Evolutionary conservation across 768 basidiomycete species (phyloP), one percentile per base, ranked within the genome.

Genomic region (Termitomyces sp.): DNA sequence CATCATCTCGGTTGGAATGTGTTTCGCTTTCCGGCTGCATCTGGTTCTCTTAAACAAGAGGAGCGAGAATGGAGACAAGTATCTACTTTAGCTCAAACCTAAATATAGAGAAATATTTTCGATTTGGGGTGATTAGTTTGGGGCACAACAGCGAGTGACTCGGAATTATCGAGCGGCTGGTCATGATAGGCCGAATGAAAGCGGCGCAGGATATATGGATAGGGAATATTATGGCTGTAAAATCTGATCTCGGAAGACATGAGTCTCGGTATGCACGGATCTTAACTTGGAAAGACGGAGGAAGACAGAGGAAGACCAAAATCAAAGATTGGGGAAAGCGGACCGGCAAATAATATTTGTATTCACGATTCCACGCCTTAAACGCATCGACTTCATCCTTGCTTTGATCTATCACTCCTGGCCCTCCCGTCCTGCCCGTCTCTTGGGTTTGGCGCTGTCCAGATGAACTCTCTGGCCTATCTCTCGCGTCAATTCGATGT

Each of bases 401-500:
- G 56, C 42, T 54, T 40, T 57, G 52, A 61, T 59, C 60, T 37
- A 40, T 33, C 48, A 56, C 56, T 53, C 37, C 49, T 47, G 40
- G 28, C 46, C 30, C 23, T 38, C 17, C 37, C 14, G 21, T 50
- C 50, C 50, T 50, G n/a, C 26, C 49, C 31, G 15, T 54, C 28
- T 47, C 49, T 53, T 44, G 43, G 40, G 40, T 56, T 35, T 26
- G 40, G 58, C 54, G 49, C 44, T 45, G 56, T 60, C 60, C 60
- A 61, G 59, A 93, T 93, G 91, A 92, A 93, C 75, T 88, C 88
- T 64, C 82, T 93, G 65, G 78, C 81, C 17, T 86, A 89, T 72
- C 78, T 93, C 59, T 89, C 91, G 62, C 86, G 87, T 67, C 86
- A 90, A 70, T 84, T 91, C 77, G 89, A 93, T 74, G 84, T 82